phyloP scores from a whole-genome alignment of 2,329 filamentous ascomycete genomes.

The Rhytidhysteron rufulum region DNA sequence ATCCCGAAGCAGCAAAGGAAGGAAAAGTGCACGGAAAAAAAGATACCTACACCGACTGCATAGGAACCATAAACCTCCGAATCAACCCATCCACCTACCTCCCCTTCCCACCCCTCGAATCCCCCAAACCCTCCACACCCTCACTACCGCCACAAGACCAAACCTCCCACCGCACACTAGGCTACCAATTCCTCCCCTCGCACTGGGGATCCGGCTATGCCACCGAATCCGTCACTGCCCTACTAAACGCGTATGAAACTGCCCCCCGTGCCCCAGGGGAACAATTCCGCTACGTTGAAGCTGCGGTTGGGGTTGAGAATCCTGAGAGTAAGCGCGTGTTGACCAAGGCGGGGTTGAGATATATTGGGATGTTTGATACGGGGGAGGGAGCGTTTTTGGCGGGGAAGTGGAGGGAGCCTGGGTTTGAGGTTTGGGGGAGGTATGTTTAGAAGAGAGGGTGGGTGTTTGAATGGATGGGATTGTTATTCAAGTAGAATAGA shows the following conservation, averaged over 20 bases:
- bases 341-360: slow-evolving; percentile 20
- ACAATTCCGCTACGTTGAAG: slow-evolving; percentile 21
- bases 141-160: slow-evolving; percentile 5
- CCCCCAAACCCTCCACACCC: not conserved
- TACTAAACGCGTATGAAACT: slow-evolving; percentile 12
- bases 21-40: not conserved
- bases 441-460: slow-evolving; percentile 12
- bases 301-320: slow-evolving; percentile 18
- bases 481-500: too few species aligned
- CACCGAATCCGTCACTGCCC: slow-evolving; percentile 18
- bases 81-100: slow-evolving; percentile 8
- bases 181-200: slow-evolving; percentile 18
- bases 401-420: slow-evolving; percentile 19
- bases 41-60: not conserved
- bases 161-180: slow-evolving; percentile 10
- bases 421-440: slow-evolving; percentile 19
- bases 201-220: slow-evolving; percentile 24
- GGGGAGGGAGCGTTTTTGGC: slow-evolving; percentile 18
- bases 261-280: slow-evolving; percentile 3
- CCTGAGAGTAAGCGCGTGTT: slow-evolving; percentile 17
- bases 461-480: too few species aligned
- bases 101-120: slow-evolving; percentile 5
- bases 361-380: slow-evolving; percentile 19
- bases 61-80: slow-evolving; percentile 13
- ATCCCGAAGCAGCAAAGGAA: slow-evolving; percentile 5